These are phyloP conservation scores for Brassica carinata DNA, from an alignment of 345 rosid genomes.

Conservation along the genomic window DNA sequence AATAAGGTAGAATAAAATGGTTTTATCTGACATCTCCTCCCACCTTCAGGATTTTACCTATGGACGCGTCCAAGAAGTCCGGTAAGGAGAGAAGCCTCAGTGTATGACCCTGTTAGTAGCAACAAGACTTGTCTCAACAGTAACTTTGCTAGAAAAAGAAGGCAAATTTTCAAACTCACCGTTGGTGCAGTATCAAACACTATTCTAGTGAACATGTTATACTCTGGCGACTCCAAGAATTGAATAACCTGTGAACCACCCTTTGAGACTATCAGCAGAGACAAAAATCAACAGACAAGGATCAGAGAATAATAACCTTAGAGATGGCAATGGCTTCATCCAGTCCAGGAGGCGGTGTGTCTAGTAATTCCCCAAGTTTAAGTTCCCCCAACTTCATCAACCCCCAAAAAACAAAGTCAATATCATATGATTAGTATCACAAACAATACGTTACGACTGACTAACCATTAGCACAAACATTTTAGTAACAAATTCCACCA, in stretches of 20 bases:
- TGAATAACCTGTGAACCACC: constrained; percentile 74
- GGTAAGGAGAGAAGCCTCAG: constrained; percentile 88
- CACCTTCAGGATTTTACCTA: constrained; percentile 96
- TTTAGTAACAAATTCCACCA: too few species aligned
- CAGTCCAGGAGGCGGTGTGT: constrained; percentile 98
- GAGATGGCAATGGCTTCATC: constrained; percentile 99
- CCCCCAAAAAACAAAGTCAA: background rate
- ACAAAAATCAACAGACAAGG: background rate
- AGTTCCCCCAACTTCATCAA: constrained; percentile 78
- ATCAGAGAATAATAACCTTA: constrained; percentile 50
- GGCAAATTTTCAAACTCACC: constrained; percentile 48
- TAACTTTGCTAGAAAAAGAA: background rate
- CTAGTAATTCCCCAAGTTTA: constrained; percentile 89
- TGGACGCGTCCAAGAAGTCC: constrained; percentile 93
- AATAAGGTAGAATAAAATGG: background rate
- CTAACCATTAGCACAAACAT: background rate
- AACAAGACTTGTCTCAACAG: background rate
- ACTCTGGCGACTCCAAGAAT: constrained; percentile 89
- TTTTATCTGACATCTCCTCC: background rate
- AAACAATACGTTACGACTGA: background rate
- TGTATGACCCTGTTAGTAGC: constrained; percentile 76
- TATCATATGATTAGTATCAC: background rate
- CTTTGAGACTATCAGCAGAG: constrained; percentile 26
- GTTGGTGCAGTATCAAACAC: constrained; percentile 99
- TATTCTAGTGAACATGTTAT: constrained; percentile 87